Percentiles rank a stretch among this genome's conserved stretches.
Conservation (phyloP, 2,329 filamentous ascomycete species). For the Thelonectria discophora region DNA sequence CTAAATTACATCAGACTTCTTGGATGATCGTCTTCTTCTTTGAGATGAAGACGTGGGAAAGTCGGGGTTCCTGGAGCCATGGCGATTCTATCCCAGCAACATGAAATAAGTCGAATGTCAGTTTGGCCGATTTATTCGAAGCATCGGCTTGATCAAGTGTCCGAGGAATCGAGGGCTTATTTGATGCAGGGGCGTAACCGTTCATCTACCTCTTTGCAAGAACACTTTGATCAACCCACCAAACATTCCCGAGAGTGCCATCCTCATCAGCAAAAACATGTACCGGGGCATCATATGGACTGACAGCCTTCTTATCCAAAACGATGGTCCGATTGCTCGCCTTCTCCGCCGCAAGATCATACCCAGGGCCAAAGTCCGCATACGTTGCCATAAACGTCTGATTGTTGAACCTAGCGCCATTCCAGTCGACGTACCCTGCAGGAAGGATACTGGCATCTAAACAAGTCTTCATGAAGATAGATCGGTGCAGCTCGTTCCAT, state of each 20-base stretch:
- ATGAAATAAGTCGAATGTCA: too few species aligned
- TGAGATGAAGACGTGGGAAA: background rate
- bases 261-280: conserved; percentile 11
- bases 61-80: background rate
- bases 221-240: conserved; percentile 16
- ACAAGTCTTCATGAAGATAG: conserved; percentile 64
- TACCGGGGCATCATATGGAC: conserved; percentile 11
- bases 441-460: conserved; percentile 61
- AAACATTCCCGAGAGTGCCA: conserved; percentile 1
- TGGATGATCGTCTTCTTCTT: background rate
- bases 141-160: too few species aligned
- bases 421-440: conserved; percentile 22
- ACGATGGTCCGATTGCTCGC: conserved; percentile 13
- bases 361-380: conserved; percentile 15
- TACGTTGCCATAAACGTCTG: conserved; percentile 23
- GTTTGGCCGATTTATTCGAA: too few species aligned
- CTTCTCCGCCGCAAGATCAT: conserved; percentile 14
- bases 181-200: too few species aligned
- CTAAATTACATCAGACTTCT: background rate
- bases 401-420: conserved; percentile 17
- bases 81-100: background rate
- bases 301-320: conserved; percentile 4
- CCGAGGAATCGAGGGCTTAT: too few species aligned
- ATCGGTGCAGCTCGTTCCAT: conserved; percentile 67
- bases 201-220: background rate